Evolutionary conservation across 2,329 filamentous ascomycete species (phyloP), one percentile per base, ranked within the genome.

Genomic region (Fusarium nurragi): DNA sequence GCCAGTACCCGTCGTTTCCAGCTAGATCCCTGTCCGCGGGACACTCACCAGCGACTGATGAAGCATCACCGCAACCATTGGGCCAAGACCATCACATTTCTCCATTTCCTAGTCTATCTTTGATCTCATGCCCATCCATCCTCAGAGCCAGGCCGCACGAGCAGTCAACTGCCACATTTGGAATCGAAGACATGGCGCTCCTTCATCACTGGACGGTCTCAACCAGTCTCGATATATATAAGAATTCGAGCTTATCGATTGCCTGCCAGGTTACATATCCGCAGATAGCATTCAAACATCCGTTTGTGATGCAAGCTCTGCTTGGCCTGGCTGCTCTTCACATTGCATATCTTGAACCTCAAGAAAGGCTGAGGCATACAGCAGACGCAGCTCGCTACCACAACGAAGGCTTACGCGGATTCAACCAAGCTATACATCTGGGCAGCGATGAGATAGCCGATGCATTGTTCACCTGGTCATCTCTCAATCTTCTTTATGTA

Each of bases 121-220:
- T 21, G 2, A 40, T 9, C 22, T 30, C 36, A 22, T 32, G 38
- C 30, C 22, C 30, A 12, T 18, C 28, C 8, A 32, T 52, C 4
- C 25, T 52, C 2, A 57, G 16, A 6, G 25, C 36, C 3, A 21
- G 26, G 5, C n/a, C n/a, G 22, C 10, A 22, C 1, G 32, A 44
- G 5, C 18, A 13, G 18, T 12, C 44, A 12, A 5, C 12, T 2
- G 18, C 2, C 8, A 46, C 8, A 2, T 59, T 21, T 2, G 11
- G 54, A 1, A n/a, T 51, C 1, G 19, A 37, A 18, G 55, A 59
- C 0, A 59, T 59, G 55, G 55, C 54, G 0, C 44, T 59, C 0
- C 38, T 59, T 3, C 55, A 59, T 6, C 55, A 59, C 3, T 59
- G 55, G 55, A 44, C 55, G 3, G 11, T 59, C 2, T 39, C 55